These are phyloP conservation scores for Phanerochaete carnosa DNA, from an alignment of 768 basidiomycete genomes.

Conservation along the genomic window DNA sequence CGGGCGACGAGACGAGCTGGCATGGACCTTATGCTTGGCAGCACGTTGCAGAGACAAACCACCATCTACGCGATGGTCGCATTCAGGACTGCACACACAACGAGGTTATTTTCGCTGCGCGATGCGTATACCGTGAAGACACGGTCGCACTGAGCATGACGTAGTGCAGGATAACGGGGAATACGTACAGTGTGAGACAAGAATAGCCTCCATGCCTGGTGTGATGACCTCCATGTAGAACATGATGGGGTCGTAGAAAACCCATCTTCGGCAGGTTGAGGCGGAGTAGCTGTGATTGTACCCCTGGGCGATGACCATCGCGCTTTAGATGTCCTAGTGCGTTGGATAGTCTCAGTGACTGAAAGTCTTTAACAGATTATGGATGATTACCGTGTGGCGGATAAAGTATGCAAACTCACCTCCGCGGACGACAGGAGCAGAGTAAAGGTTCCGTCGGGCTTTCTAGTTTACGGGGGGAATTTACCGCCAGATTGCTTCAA, in stretches of 20 bases:
- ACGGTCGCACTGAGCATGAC: not conserved
- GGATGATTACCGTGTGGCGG: slow-evolving; percentile 7
- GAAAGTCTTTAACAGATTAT: not conserved
- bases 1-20: not conserved
- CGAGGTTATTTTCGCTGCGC: slow-evolving; percentile 4
- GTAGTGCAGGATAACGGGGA: not conserved
- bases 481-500: slow-evolving; percentile 5
- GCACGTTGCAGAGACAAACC: not conserved
- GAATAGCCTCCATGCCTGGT: slow-evolving; percentile 1
- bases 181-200: slow-evolving; percentile 4
- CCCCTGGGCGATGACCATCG: not conserved
- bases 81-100: not conserved
- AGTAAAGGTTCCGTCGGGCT: not conserved
- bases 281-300: not conserved
- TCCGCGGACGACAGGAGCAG: not conserved
- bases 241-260: not conserved
- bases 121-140: not conserved
- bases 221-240: slow-evolving; percentile 5
- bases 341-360: too few species aligned
- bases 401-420: slow-evolving; percentile 14
- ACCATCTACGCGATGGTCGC: slow-evolving; percentile 2
- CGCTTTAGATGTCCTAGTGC: too few species aligned
- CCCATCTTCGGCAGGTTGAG: not conserved
- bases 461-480: not conserved
- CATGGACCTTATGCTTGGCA: not conserved